Evolutionary conservation across 495 filamentous ascomycete species (phyloP), one percentile per base, ranked within the genome.

Genomic region (Pyrenopolyporus hunteri): DNA sequence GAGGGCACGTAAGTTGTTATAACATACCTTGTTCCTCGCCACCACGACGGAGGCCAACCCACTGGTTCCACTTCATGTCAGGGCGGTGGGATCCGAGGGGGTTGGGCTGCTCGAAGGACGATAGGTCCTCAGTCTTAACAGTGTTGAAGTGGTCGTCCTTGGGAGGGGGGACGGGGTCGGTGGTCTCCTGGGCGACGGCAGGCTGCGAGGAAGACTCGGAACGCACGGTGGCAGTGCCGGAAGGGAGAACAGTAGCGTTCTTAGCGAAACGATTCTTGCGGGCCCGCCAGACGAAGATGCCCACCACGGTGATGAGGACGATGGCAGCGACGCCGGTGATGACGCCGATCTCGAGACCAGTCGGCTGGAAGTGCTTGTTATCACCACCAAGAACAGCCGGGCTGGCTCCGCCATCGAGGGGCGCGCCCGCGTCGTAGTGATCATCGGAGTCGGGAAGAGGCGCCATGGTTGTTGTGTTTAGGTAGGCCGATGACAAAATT

Each of bases 341-440:
- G 36, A 71, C 42, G 8, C 68, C 68, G n/a, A 69, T 63, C 59
- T 71, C 68, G 7, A 69, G 36, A 6, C 58, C 62, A n/a, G 68
- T 55, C 3, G 62, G 66, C 10, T 46, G 39, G 40, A 43, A 52
- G 42, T 68, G 63, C 22, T 42, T 28, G 11, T 51, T 42, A 17
- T 28, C 22, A 17, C 48, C 57, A 8, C 62, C 62, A 2, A 71
- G 65, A 13, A 22, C 29, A 22, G 62, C 42, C 7, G 68, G 68
- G 48, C 48, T 59, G 4, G 54, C 26, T 3, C 65, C 65, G 6
- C 68, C 68, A 13, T 71, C 68, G 3, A 71, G 68, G 11, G 68
- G 68, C 1, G 68, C 51, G 3, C 54, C 68, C 0, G 57, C 65
- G 19, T 57, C 53, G 28, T 71, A 71, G 43, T 71, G 66, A 22